Conservation (phyloP, 371 early-diverging fungal species). For the Blastocladiella emersonii region DNA sequence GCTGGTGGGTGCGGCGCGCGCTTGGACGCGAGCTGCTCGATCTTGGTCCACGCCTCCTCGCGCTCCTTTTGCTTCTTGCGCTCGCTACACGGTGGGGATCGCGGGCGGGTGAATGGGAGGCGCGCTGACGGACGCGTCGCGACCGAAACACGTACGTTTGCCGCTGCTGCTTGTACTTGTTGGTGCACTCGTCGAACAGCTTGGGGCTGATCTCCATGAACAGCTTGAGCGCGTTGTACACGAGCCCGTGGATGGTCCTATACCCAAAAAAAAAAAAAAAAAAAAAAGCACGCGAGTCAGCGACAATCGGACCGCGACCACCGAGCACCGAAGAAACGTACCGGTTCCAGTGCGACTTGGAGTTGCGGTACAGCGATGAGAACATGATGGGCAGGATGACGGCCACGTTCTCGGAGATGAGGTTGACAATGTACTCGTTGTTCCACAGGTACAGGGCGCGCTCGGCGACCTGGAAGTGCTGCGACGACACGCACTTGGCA, state of each 20-base stretch:
- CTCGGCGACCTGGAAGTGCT: slow-evolving; percentile 95
- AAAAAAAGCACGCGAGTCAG: too few relatives aligned
- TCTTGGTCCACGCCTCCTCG: slow-evolving; percentile 67
- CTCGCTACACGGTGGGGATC: slow-evolving; percentile 33
- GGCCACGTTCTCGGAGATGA: slow-evolving; percentile 78
- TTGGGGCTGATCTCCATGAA: slow-evolving; percentile 82
- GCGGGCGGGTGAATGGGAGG: neutral
- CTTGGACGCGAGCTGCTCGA: slow-evolving; percentile 45
- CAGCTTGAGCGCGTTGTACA: slow-evolving; percentile 80
- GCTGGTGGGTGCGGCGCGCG: slow-evolving; percentile 19
- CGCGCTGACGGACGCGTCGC: neutral
- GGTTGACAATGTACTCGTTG: slow-evolving; percentile 84
- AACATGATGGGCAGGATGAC: slow-evolving; percentile 87
- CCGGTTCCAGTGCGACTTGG: slow-evolving; percentile 92
- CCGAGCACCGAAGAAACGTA: slow-evolving; percentile 20
- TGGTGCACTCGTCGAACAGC: slow-evolving; percentile 78
- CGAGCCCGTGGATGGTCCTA: slow-evolving; percentile 84
- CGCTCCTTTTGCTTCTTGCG: slow-evolving; percentile 69
- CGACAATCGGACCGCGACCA: neutral
- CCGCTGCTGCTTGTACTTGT: slow-evolving; percentile 60
- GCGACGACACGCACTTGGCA: slow-evolving; percentile 76
- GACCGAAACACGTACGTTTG: slow-evolving; percentile 47
- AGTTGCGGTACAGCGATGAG: slow-evolving; percentile 72
- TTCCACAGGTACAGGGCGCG: slow-evolving; percentile 92
- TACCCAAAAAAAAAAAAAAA: neutral